Evolutionary conservation across 169 alveolate genomes (phyloP), one percentile per base, ranked within the genome.

Genomic region (Cyclospora cayetanensis): DNA sequence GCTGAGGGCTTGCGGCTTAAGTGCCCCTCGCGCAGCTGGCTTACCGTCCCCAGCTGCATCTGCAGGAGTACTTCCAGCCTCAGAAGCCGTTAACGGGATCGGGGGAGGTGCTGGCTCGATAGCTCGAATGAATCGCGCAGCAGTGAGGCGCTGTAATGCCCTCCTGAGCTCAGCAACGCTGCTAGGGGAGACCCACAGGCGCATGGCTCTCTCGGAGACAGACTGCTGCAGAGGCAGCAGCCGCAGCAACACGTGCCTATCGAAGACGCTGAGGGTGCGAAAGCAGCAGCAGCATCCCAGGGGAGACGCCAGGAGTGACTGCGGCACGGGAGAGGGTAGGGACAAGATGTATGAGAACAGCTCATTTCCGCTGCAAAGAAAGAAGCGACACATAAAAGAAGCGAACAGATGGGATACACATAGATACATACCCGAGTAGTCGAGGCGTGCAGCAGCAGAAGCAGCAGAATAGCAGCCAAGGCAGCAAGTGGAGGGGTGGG

Each of bases 151-250:
- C 74, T 92, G 90, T 18, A 95, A 63, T 0, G 96, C 52, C 39
- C 88, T 50, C 53, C 97, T 79, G 77, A 96, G 85, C 41, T 95
- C 97, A 34, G 92, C 93, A 55, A 94, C 90, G 53, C 93, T 91
- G 74, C 89, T 93, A 0, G 97, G 95, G 37, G 92, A 90, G 84
- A 96, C 94, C 98, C 98, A 96, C 55, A 96, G 91, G 66, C 97
- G 92, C 94, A 96, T 93, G 34, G 98, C 97, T 22, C 97, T 79
- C 91, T 96, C 98, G 15, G 97, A 92, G 29, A 96, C 97, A n/a
- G 96, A 95, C 92, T 96, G 97, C 60, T 94, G 95, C 25, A 96
- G 94, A 82, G 90, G 95, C 80, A 95, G 91, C 41, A 96, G 93
- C 42, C 97, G 72, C 31, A 95, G 92, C 31, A 96, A 68, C 27